Conservation (phyloP, 2,329 filamentous ascomycete genomes). For the Sporothrix humicola region DNA sequence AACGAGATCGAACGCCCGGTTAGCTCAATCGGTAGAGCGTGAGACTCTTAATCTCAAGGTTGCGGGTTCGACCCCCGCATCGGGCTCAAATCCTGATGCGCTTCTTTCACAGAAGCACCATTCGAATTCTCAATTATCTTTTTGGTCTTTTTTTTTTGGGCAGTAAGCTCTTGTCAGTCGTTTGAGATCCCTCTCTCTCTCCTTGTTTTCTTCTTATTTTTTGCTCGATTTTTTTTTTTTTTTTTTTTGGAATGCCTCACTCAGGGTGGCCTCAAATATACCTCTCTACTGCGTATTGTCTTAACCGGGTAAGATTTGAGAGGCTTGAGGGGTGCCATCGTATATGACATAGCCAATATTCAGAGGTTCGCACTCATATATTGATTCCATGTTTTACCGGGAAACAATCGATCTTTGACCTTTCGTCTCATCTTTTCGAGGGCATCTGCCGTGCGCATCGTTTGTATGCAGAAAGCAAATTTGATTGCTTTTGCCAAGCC, state of each 20-base stretch:
- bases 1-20: slow-evolving; percentile 51
- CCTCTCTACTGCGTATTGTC: too few relatives aligned
- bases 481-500: neutral
- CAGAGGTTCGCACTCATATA: neutral
- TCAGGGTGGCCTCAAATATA: too few relatives aligned
- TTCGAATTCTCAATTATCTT: slow-evolving; percentile 33
- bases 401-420: neutral
- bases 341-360: slow-evolving; percentile 3
- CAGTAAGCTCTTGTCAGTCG: too few relatives aligned
- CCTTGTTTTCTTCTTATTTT: neutral
- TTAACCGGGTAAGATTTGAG: neutral
- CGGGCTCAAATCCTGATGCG: slow-evolving; percentile 53
- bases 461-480: neutral
- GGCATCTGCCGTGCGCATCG: neutral
- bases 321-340: neutral
- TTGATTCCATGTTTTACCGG: slow-evolving; percentile 17
- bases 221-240: neutral
- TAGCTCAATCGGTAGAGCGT: slow-evolving; percentile 77
- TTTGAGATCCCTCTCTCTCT: neutral
- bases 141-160: neutral
- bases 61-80: slow-evolving; percentile 54
- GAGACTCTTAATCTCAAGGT: slow-evolving; percentile 65
- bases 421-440: slow-evolving; percentile 1
- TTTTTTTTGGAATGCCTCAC: neutral
- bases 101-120: slow-evolving; percentile 32